A percentile compares a stretch with the other conserved stretches of the same genome.
Conservation (phyloP, 441 rosid genomes). For the Erysimum cheiri region DNA sequence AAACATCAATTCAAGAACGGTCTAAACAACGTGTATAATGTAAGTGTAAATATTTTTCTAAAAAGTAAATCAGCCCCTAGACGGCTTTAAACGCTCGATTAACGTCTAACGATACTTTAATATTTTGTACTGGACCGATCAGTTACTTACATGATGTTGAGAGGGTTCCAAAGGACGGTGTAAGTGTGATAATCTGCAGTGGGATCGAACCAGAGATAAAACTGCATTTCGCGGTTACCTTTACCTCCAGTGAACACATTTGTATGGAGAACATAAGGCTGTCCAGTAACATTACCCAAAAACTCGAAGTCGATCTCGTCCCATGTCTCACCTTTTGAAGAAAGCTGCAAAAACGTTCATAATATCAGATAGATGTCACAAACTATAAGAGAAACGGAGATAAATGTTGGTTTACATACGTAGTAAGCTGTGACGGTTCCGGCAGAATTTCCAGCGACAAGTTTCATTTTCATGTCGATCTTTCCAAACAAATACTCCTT, state of each 20-base stretch:
- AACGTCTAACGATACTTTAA: neutral
- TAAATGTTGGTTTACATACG: constrained; percentile 30
- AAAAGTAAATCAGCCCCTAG: neutral
- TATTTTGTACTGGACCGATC: neutral
- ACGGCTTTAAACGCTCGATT: neutral
- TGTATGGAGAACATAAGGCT: constrained; percentile 49
- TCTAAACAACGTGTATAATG: neutral
- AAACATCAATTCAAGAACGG: neutral
- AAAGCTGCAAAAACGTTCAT: constrained; percentile 43
- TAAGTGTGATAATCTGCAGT: constrained; percentile 48
- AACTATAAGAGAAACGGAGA: too few relatives aligned
- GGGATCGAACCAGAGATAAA: constrained; percentile 51
- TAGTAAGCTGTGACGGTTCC: constrained; percentile 64
- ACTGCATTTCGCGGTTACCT: constrained; percentile 49
- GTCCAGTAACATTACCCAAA: constrained; percentile 45
- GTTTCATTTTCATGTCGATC: constrained; percentile 58
- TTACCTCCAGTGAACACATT: constrained; percentile 47
- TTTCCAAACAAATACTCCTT: constrained; percentile 52
- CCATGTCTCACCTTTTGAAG: constrained; percentile 50
- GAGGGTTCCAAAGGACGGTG: constrained; percentile 50
- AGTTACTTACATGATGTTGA: constrained; percentile 36
- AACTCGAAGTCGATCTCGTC: constrained; percentile 53
- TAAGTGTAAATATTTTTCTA: too few relatives aligned
- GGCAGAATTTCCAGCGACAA: constrained; percentile 63
- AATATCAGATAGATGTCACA: too few relatives aligned